Conservation (phyloP, 371 early-diverging fungal species). For the Mortierella sp. region DNA sequence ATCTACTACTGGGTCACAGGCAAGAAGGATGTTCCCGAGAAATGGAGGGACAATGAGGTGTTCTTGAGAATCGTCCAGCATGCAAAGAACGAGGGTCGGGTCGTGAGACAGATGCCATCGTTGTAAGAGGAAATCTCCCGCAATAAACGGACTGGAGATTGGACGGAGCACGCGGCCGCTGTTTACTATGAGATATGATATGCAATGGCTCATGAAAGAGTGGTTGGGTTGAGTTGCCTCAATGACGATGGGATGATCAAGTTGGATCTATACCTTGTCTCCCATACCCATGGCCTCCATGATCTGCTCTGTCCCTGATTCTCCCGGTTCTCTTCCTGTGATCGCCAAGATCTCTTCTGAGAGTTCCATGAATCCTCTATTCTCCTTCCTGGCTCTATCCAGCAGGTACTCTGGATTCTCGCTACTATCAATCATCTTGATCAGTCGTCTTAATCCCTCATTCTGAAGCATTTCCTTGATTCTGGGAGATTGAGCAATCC, state of each 20-base stretch:
- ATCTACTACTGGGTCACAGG: conserved; percentile 92
- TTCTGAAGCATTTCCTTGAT: conserved; percentile 41
- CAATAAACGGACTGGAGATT: no score
- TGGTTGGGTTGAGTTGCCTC: no score
- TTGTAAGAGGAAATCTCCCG: conserved; percentile 49
- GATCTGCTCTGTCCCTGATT: conserved; percentile 45
- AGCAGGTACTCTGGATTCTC: conserved; percentile 50
- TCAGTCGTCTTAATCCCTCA: conserved; percentile 28
- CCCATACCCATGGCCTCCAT: conserved; percentile 51
- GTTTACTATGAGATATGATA: no score
- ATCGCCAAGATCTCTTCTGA: conserved; percentile 45
- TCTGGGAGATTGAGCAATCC: conserved; percentile 28
- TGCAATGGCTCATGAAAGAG: no score
- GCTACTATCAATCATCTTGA: conserved; percentile 48
- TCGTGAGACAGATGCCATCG: conserved; percentile 81
- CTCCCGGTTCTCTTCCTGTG: conserved; percentile 28
- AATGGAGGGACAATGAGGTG: conserved; percentile 61
- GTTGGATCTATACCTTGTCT: conserved; percentile 1
- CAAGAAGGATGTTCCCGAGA: conserved; percentile 73
- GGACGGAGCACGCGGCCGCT: no score
- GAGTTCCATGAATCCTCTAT: conserved; percentile 44
- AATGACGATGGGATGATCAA: no score
- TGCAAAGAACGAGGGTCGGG: conserved; percentile 74
- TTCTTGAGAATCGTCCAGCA: conserved; percentile 72
- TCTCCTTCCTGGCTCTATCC: conserved; percentile 43